Evolutionary conservation across 768 basidiomycete species (phyloP).

Genomic region (Boletellus sp.): DNA sequence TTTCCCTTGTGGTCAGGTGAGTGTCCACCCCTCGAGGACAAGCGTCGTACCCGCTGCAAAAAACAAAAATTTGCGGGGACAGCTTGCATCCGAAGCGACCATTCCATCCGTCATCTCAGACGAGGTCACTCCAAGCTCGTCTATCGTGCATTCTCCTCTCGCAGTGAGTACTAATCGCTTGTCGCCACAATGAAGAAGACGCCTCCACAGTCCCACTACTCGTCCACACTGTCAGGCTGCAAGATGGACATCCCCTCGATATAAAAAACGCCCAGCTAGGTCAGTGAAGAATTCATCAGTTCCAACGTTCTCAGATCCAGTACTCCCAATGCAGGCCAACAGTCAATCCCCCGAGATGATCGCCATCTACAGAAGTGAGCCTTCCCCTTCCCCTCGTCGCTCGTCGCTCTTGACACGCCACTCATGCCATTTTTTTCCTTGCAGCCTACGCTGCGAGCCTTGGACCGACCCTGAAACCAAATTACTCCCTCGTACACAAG

Average conservation of each 20-base stretch:
- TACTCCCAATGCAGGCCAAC: conserved; percentile 2
- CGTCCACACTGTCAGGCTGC: neutral
- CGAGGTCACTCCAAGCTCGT: neutral
- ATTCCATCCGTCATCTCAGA: neutral
- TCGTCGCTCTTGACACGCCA: too few relatives aligned
- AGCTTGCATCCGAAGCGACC: too few relatives aligned
- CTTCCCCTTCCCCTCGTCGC: too few relatives aligned
- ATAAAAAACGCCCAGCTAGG: conserved; percentile 9
- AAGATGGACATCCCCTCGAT: conserved; percentile 1
- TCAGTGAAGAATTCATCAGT: neutral
- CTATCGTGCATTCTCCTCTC: too few relatives aligned
- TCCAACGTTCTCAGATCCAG: neutral
- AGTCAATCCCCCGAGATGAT: conserved; percentile 10
- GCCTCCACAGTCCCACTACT: neutral
- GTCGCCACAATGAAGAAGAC: neutral
- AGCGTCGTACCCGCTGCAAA: too few relatives aligned
- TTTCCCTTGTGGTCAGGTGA: too few relatives aligned
- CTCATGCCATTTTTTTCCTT: neutral
- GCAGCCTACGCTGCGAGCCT: conserved; percentile 11
- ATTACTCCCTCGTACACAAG: conserved; percentile 10
- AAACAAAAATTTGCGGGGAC: too few relatives aligned
- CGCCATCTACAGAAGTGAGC: conserved; percentile 4
- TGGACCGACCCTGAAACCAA: neutral
- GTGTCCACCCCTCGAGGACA: too few relatives aligned
- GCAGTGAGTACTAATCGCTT: neutral